These are phyloP conservation scores for Nakaseomyces bracarensis DNA, from an alignment of 1,139 yeast species.

Conservation along the genomic window DNA sequence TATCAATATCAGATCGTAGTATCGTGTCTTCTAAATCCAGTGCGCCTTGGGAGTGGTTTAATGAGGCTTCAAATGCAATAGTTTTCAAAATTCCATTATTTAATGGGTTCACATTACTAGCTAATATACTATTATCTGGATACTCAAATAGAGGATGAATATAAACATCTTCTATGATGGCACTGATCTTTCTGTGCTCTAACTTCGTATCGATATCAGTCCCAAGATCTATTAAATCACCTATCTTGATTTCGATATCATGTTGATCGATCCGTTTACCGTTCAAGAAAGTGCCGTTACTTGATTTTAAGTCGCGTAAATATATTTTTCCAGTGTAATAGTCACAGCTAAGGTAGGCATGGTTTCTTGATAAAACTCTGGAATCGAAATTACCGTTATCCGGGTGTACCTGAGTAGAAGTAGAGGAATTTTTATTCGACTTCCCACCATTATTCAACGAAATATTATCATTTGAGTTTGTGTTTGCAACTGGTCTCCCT, in stretches of 20 bases:
- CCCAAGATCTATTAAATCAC: constrained; percentile 78
- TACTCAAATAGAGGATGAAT: constrained; percentile 40
- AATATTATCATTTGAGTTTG: constrained; percentile 34
- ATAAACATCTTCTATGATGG: constrained; percentile 62
- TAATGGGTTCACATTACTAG: neutral
- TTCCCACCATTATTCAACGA: constrained; percentile 25
- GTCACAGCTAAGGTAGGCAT: constrained; percentile 80
- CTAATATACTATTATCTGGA: too few species aligned
- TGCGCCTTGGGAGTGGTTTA: constrained; percentile 67
- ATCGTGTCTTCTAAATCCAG: constrained; percentile 50
- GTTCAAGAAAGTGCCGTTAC: constrained; percentile 93
- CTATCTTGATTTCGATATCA: constrained; percentile 47
- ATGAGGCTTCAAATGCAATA: constrained; percentile 40
- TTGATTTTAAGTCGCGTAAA: constrained; percentile 76
- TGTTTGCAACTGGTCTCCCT: constrained; percentile 64
- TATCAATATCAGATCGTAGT: constrained; percentile 44
- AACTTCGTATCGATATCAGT: constrained; percentile 76
- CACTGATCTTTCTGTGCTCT: constrained; percentile 76
- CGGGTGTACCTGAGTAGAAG: constrained; percentile 35
- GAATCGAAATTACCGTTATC: constrained; percentile 92
- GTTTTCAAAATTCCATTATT: neutral
- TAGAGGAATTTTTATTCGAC: constrained; percentile 32
- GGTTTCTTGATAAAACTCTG: constrained; percentile 81
- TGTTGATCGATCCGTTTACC: constrained; percentile 58
- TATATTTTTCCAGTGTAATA: constrained; percentile 54